Evolutionary conservation across 2,329 filamentous ascomycete genomes (phyloP), one percentile per base, ranked within the genome.

Genomic region (Monilinia fructigena): DNA sequence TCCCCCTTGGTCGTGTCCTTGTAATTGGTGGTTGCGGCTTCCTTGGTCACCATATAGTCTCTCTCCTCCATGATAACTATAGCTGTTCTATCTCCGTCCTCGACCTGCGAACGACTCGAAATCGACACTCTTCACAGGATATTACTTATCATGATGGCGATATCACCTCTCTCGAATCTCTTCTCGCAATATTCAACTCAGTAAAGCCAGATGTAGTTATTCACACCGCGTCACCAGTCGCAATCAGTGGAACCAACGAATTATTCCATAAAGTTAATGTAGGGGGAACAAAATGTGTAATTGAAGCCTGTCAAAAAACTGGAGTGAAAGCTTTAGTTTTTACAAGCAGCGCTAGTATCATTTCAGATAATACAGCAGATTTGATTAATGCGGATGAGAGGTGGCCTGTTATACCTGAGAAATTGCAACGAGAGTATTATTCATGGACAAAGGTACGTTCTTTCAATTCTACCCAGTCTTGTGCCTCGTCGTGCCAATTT

Each of bases 21-120:
- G 88, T 95, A 72, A 87, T 94, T 72, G 91, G 91, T 74, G 91
- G 91, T 76, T 93, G 91, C 76, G 91, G 91, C 71, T 94, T 95
- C 79, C 84, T 95, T 20, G 91, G 91, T 76, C 89, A 91, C 79
- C 90, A 94, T 79, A 89, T 94, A 72, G 89, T 94, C 75, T 85
- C 84, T 91, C 75, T 83, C 92, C 67, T 82, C 91, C 74, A 83
- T 86, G 77, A 61, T 61, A 20, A 86, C 81, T 75, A 81, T 81
- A 55, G 82, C 80, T 69, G 78, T 78, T 68, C 79, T 82, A 85
- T 94, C 52, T 85, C 87, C 58, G 90, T 91, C 23, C 79, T 93
- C 72, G 91, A 94, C 77, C 82, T 94, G 71, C 85, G 83, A 70
- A 92, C 89, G 75, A 82, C 82, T 66, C 83, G 86, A 75, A 92